phyloP scores from a whole-genome alignment of 208 protist genomes.

The Wallacemonas rigidus region DNA sequence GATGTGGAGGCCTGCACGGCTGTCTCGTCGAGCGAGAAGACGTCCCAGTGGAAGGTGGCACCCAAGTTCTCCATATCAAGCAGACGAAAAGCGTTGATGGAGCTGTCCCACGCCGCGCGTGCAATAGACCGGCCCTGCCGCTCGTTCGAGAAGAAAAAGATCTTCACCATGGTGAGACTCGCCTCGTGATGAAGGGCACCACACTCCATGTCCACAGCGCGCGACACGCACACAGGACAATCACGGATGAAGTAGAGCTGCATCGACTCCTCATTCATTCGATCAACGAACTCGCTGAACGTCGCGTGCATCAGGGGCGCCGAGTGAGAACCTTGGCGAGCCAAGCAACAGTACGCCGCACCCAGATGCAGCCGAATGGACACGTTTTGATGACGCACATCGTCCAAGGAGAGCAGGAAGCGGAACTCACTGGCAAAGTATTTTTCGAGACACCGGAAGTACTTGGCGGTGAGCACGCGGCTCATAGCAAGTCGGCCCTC shows the following conservation, averaged over 20 bases:
- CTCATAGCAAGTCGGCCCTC: conserved; percentile 63
- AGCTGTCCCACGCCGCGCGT: conserved; percentile 78
- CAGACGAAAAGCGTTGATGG: conserved; percentile 71
- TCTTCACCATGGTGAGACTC: conserved; percentile 69
- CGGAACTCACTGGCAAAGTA: conserved; percentile 80
- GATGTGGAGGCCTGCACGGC: conserved; percentile 23
- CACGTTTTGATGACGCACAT: conserved; percentile 75
- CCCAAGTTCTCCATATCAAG: conserved; percentile 85
- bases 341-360: conserved; percentile 81
- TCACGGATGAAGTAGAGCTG: conserved; percentile 88
- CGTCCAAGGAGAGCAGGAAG: conserved; percentile 66
- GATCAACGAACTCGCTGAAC: conserved; percentile 82
- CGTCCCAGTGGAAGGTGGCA: conserved; percentile 78
- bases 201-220: conserved; percentile 79
- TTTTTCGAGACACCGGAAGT: conserved; percentile 59
- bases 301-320: conserved; percentile 81
- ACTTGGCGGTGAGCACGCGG: conserved; percentile 68
- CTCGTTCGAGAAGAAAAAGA: conserved; percentile 87
- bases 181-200: conserved; percentile 69
- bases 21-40: conserved; percentile 86
- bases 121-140: conserved; percentile 73
- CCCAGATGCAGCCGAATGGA: conserved; percentile 79
- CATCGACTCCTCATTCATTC: conserved; percentile 87
- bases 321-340: conserved; percentile 71
- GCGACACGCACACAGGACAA: conserved; percentile 76